Base-by-base conservation (phyloP, 2,329 filamentous ascomycete genomes). In the Neofusicoccum sp. region DNA sequence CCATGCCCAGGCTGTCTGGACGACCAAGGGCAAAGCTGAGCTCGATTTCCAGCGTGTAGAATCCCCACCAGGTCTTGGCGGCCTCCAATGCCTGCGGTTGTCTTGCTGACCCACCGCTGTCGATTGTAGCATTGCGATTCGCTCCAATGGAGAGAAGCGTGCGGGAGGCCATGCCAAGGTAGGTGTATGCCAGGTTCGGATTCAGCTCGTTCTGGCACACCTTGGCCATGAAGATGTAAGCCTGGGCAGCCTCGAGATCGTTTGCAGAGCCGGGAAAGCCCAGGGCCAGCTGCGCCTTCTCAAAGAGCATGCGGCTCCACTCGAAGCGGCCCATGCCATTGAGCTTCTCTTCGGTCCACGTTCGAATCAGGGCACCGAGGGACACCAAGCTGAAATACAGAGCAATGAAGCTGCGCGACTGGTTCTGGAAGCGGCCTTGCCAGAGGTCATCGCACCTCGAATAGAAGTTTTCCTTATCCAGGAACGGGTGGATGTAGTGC, bases 201-300 rank as follows among this genome's bases (percentile, higher is more conserved):
- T 80, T 80, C 4, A 82, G 69, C 62, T 81, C 78, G 53, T 81
- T 80, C 61, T 81, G 79, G 62, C 78, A 81, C 3, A 81, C 73
- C 65, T 81, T 80, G 6, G 78, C 78, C 73, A 82, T 73, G 6
- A 81, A 71, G 62, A 81, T 78, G 34, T 79, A 73, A 44, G 76
- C 78, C 58, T 82, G 79, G 3, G 81, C 78, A 61, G 78, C 79
- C 58, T 81, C 78, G 30, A 82, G 64, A 26, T 81, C 77, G 33
- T 78, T 80, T 1, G 74, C 74, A 63, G 80, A 78, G 6, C 74
- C 76, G 4, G 77, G 64, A 30, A 72, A 67, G 28, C 77, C 75
- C 56, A 79, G 66, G 26, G 74, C 72, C 4, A 66, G 66, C 59
- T 76, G 71, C 0, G 78, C 76, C 62, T 78, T 76, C 4, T 75